These are phyloP conservation scores for Talaromyces borbonicus DNA, from an alignment of 495 filamentous ascomycete species.

Conservation along the genomic window DNA sequence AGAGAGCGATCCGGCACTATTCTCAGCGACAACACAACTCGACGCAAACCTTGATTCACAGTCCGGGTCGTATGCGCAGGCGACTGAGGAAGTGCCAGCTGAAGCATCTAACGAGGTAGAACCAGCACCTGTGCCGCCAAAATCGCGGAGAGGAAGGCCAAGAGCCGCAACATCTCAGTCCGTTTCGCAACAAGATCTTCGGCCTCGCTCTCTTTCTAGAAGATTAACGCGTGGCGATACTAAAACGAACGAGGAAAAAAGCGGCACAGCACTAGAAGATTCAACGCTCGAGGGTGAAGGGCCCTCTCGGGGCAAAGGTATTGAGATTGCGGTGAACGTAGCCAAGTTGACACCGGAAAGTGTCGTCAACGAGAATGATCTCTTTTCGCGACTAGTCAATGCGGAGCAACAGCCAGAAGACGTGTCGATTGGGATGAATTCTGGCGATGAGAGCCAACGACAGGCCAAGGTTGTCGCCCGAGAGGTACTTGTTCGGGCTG, in stretches of 20 bases:
- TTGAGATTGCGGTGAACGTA: slow-evolving; percentile 5
- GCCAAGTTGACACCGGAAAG: slow-evolving; percentile 2
- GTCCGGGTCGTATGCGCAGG: too few relatives aligned
- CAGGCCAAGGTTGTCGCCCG: slow-evolving; percentile 29
- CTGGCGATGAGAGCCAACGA: slow-evolving; percentile 12
- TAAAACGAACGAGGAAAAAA: neutral
- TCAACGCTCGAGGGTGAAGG: neutral
- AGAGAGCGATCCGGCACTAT: neutral
- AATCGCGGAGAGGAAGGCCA: neutral
- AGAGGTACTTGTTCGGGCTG: slow-evolving; percentile 27
- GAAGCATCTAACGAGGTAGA: neutral
- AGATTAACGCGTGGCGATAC: neutral
- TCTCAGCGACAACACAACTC: neutral
- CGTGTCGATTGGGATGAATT: neutral
- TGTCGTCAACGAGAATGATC: slow-evolving; percentile 1
- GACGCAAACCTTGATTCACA: neutral
- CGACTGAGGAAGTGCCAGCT: neutral
- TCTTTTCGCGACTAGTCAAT: neutral
- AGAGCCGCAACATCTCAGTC: neutral
- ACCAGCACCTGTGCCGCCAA: neutral
- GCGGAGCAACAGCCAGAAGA: neutral
- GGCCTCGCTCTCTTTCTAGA: neutral
- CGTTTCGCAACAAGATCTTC: neutral
- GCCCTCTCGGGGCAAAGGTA: neutral
- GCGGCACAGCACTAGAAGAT: neutral